Base-by-base conservation (phyloP, 2,329 filamentous ascomycete genomes). In the Colletotrichum sp. region DNA sequence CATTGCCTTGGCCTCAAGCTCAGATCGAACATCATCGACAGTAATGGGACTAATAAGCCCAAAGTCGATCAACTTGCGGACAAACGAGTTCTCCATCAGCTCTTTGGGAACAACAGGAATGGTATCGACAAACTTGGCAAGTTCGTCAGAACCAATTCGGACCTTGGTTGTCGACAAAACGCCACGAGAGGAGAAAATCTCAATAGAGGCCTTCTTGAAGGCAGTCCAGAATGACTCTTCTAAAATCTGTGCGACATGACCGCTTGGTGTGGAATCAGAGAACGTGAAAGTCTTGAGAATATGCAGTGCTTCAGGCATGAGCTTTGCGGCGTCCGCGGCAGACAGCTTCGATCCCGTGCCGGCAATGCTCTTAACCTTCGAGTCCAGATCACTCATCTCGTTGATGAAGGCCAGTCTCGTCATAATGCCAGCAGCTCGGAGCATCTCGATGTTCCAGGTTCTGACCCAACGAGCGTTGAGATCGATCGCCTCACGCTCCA, bases 161-260 rank as follows among this genome's bases (percentile, higher is more conserved):
- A 98, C 95, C 78, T 94, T 90, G 14, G 94, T 92, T 43, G 94
- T 97, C n/a, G 94, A 92, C 69, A 98, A 88, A 8, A 99, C 93
- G 71, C 97, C 97, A 74, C 93, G 92, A 24, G 94, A 98, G 2
- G 96, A 98, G 78, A 97, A 92, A 8, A 98, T 90, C 80, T 98
- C 96, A 73, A 98, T 95, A 0, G 92, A 93, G 4, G 95, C 92
- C 77, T 93, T 94, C 81, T 92, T 93, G 81, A 94, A 97, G 77
- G 95, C 96, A 43, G 92, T 97, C 97, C 97, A 99, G 82, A 99
- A 99, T 0, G 96, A 95, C 84, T 98, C 95, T 81, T 98, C 96
- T 69, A 99, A 95, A 76, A 95, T 94, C 81, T 95, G 92, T 0
- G 96, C 95, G 24, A 98, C 94, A 75, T 94, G 90, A 1, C 90